A percentile compares a stretch with the other conserved stretches of the same genome.
These are phyloP conservation scores for Cutaneotrichosporon arboriforme DNA, from an alignment of 1,284 basidiomycete species.

Conservation along the genomic window DNA sequence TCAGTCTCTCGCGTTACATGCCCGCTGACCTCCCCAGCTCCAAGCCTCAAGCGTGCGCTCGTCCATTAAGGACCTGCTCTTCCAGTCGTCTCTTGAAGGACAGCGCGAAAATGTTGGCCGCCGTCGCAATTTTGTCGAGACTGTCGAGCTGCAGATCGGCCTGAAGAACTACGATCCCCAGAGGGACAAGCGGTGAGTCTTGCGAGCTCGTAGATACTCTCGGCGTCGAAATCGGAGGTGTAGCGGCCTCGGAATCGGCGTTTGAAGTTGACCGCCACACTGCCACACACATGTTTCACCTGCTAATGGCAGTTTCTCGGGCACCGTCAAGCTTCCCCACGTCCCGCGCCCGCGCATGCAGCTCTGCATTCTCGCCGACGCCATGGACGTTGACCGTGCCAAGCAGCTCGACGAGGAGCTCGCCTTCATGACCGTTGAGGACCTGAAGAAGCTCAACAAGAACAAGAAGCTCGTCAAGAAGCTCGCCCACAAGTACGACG, in stretches of 20 bases:
- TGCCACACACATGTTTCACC: neutral
- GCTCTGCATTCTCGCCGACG: slow-evolving; percentile 98
- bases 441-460: slow-evolving; percentile 82
- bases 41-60: slow-evolving; percentile 98
- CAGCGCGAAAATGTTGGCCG: slow-evolving; percentile 47
- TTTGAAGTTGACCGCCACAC: neutral
- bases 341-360: slow-evolving; percentile 98
- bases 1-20: too few relatives aligned
- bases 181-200: slow-evolving; percentile 48
- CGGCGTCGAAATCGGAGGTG: neutral
- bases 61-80: slow-evolving; percentile 79
- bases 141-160: slow-evolving; percentile 92
- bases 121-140: slow-evolving; percentile 69
- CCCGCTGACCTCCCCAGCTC: slow-evolving; percentile 54
- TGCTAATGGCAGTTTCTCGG: slow-evolving; percentile 53
- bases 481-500: slow-evolving; percentile 99
- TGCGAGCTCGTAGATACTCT: neutral
- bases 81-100: slow-evolving; percentile 54
- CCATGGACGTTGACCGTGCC: slow-evolving; percentile 86
- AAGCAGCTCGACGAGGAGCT: slow-evolving; percentile 49
- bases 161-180: slow-evolving; percentile 88
- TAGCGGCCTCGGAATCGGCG: neutral
- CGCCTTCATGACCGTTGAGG: slow-evolving; percentile 91
- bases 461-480: slow-evolving; percentile 99
- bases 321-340: slow-evolving; percentile 93